These are phyloP conservation scores for Sordaria brevicollis DNA, from an alignment of 495 filamentous ascomycete species.

Conservation along the genomic window DNA sequence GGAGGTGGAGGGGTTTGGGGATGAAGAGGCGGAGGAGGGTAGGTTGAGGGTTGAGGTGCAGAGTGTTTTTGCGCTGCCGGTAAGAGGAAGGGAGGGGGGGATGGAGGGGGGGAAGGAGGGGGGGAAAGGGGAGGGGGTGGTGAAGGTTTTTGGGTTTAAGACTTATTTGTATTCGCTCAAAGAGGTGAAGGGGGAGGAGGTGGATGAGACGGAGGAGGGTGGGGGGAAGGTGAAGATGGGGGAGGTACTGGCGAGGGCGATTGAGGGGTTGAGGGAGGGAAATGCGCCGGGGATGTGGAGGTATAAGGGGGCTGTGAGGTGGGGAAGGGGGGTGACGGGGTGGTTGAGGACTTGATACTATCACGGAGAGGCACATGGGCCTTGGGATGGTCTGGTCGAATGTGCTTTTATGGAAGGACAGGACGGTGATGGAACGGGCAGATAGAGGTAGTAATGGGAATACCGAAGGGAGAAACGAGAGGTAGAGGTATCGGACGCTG, in stretches of 20 bases:
- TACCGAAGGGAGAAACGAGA: neutral
- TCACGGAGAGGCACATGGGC: too few species aligned
- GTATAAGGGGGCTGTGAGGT: conserved; percentile 60
- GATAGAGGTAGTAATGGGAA: neutral
- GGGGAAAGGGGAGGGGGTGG: conserved; percentile 52
- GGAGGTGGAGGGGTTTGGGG: conserved; percentile 30
- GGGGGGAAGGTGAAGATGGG: conserved; percentile 62
- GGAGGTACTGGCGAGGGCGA: conserved; percentile 51
- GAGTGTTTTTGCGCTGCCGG: too few species aligned
- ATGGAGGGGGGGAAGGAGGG: conserved; percentile 47
- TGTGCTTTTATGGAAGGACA: neutral
- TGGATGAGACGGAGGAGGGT: conserved; percentile 52
- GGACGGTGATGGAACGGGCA: neutral
- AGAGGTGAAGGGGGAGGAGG: conserved; percentile 59
- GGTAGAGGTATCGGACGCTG: neutral
- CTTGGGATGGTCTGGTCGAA: neutral
- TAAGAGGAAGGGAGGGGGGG: conserved; percentile 68
- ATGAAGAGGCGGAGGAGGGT: conserved; percentile 42
- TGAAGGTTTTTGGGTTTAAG: conserved; percentile 73
- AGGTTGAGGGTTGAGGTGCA: conserved; percentile 65
- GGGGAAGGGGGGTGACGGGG: conserved; percentile 46
- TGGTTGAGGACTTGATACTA: neutral
- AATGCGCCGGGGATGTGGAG: conserved; percentile 56
- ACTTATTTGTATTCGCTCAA: conserved; percentile 64
- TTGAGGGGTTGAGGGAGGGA: conserved; percentile 61